Evolutionary conservation across 2,329 filamentous ascomycete species (phyloP), one percentile per base, ranked within the genome.

Genomic region (Rhynchosporium agropyri): DNA sequence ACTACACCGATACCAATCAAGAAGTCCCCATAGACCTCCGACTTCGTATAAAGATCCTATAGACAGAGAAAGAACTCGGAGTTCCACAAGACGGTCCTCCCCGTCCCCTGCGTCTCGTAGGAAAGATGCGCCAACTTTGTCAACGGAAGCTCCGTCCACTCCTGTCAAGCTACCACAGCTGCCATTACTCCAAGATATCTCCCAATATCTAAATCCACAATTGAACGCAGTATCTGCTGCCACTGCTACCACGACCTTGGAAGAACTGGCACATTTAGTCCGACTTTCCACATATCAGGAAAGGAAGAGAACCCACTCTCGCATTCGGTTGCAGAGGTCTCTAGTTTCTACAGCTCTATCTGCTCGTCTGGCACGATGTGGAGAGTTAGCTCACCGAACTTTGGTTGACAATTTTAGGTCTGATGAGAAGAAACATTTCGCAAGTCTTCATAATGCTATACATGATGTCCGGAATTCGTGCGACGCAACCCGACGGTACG

Each of bases 221-320:
- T 75, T 88, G 61, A 80, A 63, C 58, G 65, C 65, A 58, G 69
- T 78, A 54, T 76, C 83, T 55, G 81, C 83, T 43, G 84, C 89
- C 65, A 81, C 81, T 58, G 85, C 89, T 51, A 84, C 85, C 63
- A 91, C 89, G 51, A 89, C 87, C 13, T 80, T 94, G 65, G 86
- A 90, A 72, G 89, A 93, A 76, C 84, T 94, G 68, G 89, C 89
- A 58, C 89, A 92, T 75, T 77, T 93, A 70, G 89, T 92, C 68
- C 86, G 89, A 65, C 80, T 92, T 66, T 89, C 89, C 74, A 89
- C 88, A 72, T 92, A 92, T 75, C 90, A 94, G 77, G 88, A 91
- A 80, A 89, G 89, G 80, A 90, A 91, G 80, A 86, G 89, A 77
- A 82, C 84, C 68, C 88, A 89, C 73, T 89, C 88, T 51, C 84